Evolutionary conservation across 2,329 filamentous ascomycete species (phyloP).

Genomic region (Curvularia hawaiiensis): DNA sequence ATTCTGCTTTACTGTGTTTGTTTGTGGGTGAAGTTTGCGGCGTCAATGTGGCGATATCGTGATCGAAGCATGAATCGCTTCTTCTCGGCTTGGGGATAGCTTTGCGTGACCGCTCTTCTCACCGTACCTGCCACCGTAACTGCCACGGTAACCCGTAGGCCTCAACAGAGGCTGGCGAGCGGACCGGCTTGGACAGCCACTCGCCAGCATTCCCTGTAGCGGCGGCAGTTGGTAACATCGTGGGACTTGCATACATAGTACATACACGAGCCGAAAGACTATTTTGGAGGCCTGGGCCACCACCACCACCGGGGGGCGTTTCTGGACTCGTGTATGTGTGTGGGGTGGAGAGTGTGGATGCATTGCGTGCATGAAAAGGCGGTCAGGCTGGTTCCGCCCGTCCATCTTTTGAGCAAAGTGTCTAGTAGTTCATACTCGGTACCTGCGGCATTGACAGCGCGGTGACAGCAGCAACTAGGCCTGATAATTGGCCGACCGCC

Average conservation of each 20-base stretch:
- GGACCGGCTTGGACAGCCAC: conserved; percentile 1
- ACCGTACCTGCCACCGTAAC: conserved; percentile 9
- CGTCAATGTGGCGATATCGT: background rate
- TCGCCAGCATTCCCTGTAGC: conserved; percentile 14
- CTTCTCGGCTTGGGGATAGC: background rate
- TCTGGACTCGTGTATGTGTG: background rate
- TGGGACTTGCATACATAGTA: conserved; percentile 8
- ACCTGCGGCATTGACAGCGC: background rate
- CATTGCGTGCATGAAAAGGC: conserved; percentile 24
- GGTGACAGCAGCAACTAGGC: background rate
- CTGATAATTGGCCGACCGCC: background rate
- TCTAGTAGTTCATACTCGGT: conserved; percentile 1
- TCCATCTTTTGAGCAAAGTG: background rate
- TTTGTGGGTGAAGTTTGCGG: background rate
- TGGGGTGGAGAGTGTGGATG: conserved; percentile 1
- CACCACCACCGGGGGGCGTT: background rate
- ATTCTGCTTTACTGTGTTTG: background rate
- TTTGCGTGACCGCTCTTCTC: conserved; percentile 22
- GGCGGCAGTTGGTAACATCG: conserved; percentile 11
- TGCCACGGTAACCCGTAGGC: background rate
- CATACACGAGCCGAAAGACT: background rate
- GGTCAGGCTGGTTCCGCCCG: conserved; percentile 11
- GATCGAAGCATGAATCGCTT: background rate
- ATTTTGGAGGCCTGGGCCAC: background rate
- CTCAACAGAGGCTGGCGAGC: conserved; percentile 8